Conservation (phyloP, 148 eudicot genomes). For the Mesembryanthemum crystallinum region DNA sequence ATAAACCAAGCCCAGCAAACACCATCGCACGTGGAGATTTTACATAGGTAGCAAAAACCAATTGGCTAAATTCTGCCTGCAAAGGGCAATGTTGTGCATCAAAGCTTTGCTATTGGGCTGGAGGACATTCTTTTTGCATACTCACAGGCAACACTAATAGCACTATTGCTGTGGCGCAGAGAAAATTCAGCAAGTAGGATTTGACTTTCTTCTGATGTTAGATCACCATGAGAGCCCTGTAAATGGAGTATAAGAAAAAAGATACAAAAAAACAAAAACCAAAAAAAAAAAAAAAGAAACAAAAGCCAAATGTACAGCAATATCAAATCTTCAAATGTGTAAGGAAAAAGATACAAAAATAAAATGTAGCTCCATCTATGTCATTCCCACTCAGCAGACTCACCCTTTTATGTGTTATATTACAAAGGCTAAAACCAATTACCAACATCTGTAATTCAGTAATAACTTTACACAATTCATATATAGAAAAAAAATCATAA, state of each 20-base stretch:
- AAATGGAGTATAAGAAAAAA: neutral
- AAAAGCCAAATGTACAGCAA: neutral
- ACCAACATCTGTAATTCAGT: neutral
- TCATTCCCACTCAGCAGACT: neutral
- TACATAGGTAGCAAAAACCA: neutral
- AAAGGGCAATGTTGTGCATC: conserved; percentile 23
- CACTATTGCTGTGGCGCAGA: conserved; percentile 71
- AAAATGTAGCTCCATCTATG: neutral
- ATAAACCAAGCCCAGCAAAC: neutral
- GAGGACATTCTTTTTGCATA: conserved; percentile 58
- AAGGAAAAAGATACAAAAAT: no score
- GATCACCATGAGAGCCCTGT: conserved; percentile 87
- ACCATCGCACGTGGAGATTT: neutral
- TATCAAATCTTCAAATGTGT: no score
- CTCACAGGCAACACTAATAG: conserved; percentile 58
- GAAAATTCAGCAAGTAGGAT: conserved; percentile 83
- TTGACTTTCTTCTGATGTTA: conserved; percentile 60
- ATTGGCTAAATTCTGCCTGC: neutral
- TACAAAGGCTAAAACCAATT: neutral
- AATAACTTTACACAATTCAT: no score
- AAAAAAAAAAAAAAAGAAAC: neutral
- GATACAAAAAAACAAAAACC: neutral
- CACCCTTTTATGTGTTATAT: neutral
- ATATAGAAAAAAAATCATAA: neutral
- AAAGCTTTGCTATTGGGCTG: conserved; percentile 47